Evolutionary conservation across 805 yeast genomes (phyloP).

Genomic region (Candida xiaguanensis): DNA sequence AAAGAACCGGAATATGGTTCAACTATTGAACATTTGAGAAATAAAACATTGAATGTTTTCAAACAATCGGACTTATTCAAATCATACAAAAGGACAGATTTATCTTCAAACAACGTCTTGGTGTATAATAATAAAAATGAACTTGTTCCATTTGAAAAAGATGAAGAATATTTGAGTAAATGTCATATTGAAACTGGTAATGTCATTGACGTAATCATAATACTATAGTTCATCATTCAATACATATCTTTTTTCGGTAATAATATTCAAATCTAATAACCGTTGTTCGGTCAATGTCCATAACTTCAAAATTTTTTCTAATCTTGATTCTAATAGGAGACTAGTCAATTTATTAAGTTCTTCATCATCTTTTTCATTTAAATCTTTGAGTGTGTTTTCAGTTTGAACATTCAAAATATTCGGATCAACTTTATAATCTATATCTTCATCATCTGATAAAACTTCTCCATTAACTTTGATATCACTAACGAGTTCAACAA

Average conservation of each 20-base stretch:
- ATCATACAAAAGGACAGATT: slow-evolving; percentile 12
- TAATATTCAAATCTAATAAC: slow-evolving; percentile 33
- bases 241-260: slow-evolving; percentile 20
- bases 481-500: slow-evolving; percentile 16
- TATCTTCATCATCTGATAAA: slow-evolving; percentile 7
- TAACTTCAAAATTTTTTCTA: slow-evolving; percentile 54
- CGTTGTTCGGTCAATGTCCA: slow-evolving; percentile 66
- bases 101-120: slow-evolving; percentile 18
- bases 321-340: slow-evolving; percentile 32
- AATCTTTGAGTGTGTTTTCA: slow-evolving; percentile 5
- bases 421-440: slow-evolving; percentile 10
- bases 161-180: slow-evolving; percentile 32
- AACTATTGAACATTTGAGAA: slow-evolving; percentile 57
- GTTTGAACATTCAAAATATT: background rate
- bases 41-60: slow-evolving; percentile 53
- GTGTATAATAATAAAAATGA: slow-evolving; percentile 26
- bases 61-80: slow-evolving; percentile 33
- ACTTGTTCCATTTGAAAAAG: slow-evolving; percentile 19
- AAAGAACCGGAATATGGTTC: slow-evolving; percentile 68
- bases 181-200: slow-evolving; percentile 42
- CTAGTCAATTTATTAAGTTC: slow-evolving; percentile 19
- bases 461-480: slow-evolving; percentile 7
- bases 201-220: slow-evolving; percentile 29
- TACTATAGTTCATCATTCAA: slow-evolving; percentile 15
- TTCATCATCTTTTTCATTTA: slow-evolving; percentile 13